phyloP scores from a whole-genome alignment of 805 yeast species.

The Candida rishiriensis region DNA sequence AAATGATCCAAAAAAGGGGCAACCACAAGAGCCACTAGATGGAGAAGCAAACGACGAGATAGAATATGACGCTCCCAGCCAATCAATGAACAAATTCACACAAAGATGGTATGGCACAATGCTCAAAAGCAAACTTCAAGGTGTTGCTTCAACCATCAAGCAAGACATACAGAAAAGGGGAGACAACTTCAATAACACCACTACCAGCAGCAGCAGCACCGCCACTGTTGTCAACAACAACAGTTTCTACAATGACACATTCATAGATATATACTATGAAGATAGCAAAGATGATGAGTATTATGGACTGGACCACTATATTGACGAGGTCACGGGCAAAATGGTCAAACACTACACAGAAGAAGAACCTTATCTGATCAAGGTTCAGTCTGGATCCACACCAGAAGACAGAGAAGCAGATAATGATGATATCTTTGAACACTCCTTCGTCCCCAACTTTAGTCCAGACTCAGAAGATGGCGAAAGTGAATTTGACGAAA shows the following conservation, averaged over 20 bases:
- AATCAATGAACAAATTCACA: too few relatives aligned
- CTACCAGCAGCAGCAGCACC: background rate
- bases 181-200: too few relatives aligned
- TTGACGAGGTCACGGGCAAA: conserved; percentile 19
- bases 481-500: background rate
- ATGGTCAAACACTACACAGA: conserved; percentile 9
- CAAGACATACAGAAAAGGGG: too few relatives aligned
- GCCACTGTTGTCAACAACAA: background rate
- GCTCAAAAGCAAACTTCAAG: too few relatives aligned
- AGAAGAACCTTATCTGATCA: background rate
- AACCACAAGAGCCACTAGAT: too few relatives aligned
- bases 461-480: conserved; percentile 13
- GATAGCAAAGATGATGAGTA: conserved; percentile 3
- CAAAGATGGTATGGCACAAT: too few relatives aligned
- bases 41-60: too few relatives aligned
- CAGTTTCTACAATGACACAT: conserved; percentile 10
- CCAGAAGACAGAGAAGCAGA: conserved; percentile 2
- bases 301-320: conserved; percentile 8
- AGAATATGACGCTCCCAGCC: too few relatives aligned
- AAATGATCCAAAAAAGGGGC: too few relatives aligned
- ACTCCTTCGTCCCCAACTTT: conserved; percentile 3
- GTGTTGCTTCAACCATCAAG: too few relatives aligned
- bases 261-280: conserved; percentile 16
- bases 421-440: conserved; percentile 10
- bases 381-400: background rate